Percentiles rank a stretch among this genome's conserved stretches.
These are phyloP conservation scores for Debaryomyces subglobosus DNA, from an alignment of 1,139 yeast genomes.

Conservation along the genomic window DNA sequence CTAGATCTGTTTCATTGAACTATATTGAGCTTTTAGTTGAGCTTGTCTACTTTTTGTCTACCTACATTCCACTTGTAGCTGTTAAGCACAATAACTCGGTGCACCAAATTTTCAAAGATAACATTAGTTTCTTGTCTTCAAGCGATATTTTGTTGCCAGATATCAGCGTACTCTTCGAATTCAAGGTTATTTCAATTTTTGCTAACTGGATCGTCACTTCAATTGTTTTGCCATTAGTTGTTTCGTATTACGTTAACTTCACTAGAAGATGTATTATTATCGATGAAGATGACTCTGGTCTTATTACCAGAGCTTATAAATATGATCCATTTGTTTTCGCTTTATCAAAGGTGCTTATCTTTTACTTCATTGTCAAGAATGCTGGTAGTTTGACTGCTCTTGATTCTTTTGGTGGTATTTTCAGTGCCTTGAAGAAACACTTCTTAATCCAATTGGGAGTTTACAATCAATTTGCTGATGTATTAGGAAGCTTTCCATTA, in stretches of 20 bases:
- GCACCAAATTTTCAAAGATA: constrained; percentile 43
- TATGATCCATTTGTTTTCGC: constrained; percentile 64
- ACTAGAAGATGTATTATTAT: constrained; percentile 47
- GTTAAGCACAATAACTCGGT: constrained; percentile 40
- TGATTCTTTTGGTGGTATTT: constrained; percentile 32
- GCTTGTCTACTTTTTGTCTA: constrained; percentile 35
- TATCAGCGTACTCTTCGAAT: constrained; percentile 33
- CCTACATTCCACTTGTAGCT: constrained; percentile 42
- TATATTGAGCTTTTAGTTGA: constrained; percentile 45
- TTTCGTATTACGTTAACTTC: constrained; percentile 57
- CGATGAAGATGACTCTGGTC: constrained; percentile 39
- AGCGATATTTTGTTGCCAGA: constrained; percentile 38
- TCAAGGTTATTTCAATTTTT: constrained; percentile 34
- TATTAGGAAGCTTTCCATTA: constrained; percentile 53
- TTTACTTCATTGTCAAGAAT: constrained; percentile 43
- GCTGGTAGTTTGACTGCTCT: constrained; percentile 34
- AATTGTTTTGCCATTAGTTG: constrained; percentile 45
- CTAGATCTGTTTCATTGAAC: constrained; percentile 52
- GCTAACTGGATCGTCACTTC: constrained; percentile 46
- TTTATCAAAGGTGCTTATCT: constrained; percentile 49
- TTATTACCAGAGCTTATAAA: constrained; percentile 40
- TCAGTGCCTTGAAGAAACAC: constrained; percentile 40
- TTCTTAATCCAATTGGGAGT: constrained; percentile 41
- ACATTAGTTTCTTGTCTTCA: constrained; percentile 30
- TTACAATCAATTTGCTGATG: constrained; percentile 34